Conservation (phyloP, 2,329 filamentous ascomycete genomes). For the Thermomyces lanuginosus region DNA sequence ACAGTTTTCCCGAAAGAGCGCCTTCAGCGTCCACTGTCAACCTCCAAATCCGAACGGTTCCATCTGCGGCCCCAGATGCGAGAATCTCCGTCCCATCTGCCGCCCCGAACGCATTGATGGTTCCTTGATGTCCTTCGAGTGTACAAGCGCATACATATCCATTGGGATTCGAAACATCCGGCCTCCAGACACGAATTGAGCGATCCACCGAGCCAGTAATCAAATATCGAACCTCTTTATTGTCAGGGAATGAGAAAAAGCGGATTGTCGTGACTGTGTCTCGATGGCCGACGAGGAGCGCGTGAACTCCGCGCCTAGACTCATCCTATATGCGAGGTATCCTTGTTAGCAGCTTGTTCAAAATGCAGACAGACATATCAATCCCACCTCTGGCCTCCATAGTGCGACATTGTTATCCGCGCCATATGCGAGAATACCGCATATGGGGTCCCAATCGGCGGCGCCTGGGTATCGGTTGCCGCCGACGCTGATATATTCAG, state of each 20-base stretch:
- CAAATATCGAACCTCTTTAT: constrained; percentile 38
- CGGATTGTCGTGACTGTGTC: constrained; percentile 69
- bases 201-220: constrained; percentile 72
- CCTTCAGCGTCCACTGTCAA: constrained; percentile 30
- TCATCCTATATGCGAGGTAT: constrained; percentile 20
- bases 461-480: constrained; percentile 81
- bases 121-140: constrained; percentile 50
- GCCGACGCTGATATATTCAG: constrained; percentile 53
- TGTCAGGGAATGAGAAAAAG: constrained; percentile 45
- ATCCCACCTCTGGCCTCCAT: constrained; percentile 61
- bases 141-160: constrained; percentile 33
- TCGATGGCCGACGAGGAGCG: constrained; percentile 57
- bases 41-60: constrained; percentile 50
- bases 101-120: constrained; percentile 50
- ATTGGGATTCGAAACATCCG: constrained; percentile 10
- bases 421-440: constrained; percentile 68
- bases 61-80: constrained; percentile 47
- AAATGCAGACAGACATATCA: not conserved
- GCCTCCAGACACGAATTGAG: constrained; percentile 48
- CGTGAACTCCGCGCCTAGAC: constrained; percentile 41
- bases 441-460: constrained; percentile 65
- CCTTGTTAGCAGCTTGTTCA: not conserved
- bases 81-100: constrained; percentile 33
- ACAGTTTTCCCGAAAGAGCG: constrained; percentile 22
- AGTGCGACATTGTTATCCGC: constrained; percentile 76